Conservation (phyloP, 2,329 filamentous ascomycete genomes). For the Sodiomyces alkalinus region DNA sequence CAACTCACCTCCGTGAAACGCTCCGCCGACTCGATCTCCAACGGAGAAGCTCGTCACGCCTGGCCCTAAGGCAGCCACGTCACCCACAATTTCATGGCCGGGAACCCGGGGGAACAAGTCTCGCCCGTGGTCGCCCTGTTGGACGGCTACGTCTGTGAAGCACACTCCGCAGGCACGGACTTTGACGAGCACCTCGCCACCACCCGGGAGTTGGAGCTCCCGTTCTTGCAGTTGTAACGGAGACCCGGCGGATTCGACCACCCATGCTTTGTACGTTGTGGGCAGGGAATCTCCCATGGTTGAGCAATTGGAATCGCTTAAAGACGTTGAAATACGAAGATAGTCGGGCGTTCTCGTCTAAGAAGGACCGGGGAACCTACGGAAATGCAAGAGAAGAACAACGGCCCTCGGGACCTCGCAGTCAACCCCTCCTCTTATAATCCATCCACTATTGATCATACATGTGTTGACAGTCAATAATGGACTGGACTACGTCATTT, state of each 20-base stretch:
- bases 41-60: conserved; percentile 41
- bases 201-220: conserved; percentile 37
- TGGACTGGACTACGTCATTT: too few species aligned
- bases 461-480: too few species aligned
- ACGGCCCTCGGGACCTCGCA: too few species aligned
- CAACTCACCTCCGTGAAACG: conserved; percentile 47
- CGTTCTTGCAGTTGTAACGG: conserved; percentile 44
- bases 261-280: conserved; percentile 51
- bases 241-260: conserved; percentile 35
- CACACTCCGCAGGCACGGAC: conserved; percentile 60
- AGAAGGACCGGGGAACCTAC: too few species aligned
- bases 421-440: too few species aligned
- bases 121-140: conserved; percentile 22
- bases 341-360: too few species aligned
- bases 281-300: too few species aligned
- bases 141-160: conserved; percentile 40
- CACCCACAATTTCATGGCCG: conserved; percentile 59
- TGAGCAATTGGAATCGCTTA: too few species aligned
- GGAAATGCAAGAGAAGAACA: too few species aligned
- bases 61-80: conserved; percentile 44
- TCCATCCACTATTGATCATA: too few species aligned
- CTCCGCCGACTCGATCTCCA: conserved; percentile 51
- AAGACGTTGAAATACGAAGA: too few species aligned
- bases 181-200: conserved; percentile 52
- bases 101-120: conserved; percentile 42